Evolutionary conservation across 345 rosid species (phyloP), one percentile per base, ranked within the genome.

Genomic region (Psidium guajava): DNA sequence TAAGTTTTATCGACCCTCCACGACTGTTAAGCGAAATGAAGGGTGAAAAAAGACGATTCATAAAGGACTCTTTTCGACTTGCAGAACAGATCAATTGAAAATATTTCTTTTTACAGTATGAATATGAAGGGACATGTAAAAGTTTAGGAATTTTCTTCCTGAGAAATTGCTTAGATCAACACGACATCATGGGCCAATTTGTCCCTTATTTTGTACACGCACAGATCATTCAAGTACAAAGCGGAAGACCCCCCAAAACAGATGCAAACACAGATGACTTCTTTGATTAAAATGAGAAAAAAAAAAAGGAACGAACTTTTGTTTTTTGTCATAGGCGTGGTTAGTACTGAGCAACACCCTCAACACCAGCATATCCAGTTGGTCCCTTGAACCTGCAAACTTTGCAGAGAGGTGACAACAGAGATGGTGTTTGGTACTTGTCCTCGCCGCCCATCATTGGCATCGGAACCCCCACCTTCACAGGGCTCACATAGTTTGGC

Each of bases 381-480:
- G 86, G 91, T 59, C 91, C 88, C 53, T 89, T 90, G 85, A 94
- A 96, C 92, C 90, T 92, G 92, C 98, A 94, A 59, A 86, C 86
- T 61, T 84, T 87, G 87, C 98, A 93, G 85, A 91, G 84, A 52
- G 98, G 91, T 5, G 98, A 94, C 84, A 84, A 87, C 13, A 96
- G 88, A n/a, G 98, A 94, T 47, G 93, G 92, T 11, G 96, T 94
- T 81, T 92, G 87, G 87, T 95, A 96, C 89, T 90, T 94, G 87
- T 95, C 98, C 77, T 94, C 98, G 24, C 98, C 97, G 8, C 98
- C 98, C 95, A 92, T 90, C 89, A 96, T 90, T 74, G 98, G 98
- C 96, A 95, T 95, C 0, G 94, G 89, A 28, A 94, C 98, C 14
- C 98, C 98, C 28, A 77, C 88, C 89, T 94, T 96, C 53, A 90